These are phyloP conservation scores for Agrostemma githago DNA, from an alignment of 148 eudicot species.

Conservation along the genomic window DNA sequence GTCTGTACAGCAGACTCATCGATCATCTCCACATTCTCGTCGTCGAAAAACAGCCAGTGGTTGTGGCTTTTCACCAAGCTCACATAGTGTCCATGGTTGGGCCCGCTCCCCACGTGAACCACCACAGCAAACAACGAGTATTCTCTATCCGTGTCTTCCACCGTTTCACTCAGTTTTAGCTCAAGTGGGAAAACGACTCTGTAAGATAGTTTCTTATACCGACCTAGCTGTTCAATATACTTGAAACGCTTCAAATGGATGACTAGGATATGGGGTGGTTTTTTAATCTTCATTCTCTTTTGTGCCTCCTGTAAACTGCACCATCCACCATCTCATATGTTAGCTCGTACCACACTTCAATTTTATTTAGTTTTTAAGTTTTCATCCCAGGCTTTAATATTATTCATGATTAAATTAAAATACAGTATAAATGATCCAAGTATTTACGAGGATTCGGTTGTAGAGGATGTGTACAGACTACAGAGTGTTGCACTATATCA, in stretches of 20 bases:
- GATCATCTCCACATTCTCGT: constrained; percentile 83
- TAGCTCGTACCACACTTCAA: not conserved
- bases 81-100: constrained; percentile 80
- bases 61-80: constrained; percentile 87
- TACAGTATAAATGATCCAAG: no score
- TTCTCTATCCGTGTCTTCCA: constrained; percentile 73
- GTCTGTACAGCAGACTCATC: constrained; percentile 86
- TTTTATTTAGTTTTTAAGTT: no score
- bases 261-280: constrained; percentile 79
- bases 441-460: no score
- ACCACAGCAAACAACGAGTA: constrained; percentile 83
- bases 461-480: no score
- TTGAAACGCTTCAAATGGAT: constrained; percentile 86
- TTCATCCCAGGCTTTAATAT: not conserved
- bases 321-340: constrained; percentile 11
- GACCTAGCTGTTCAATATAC: constrained; percentile 74
- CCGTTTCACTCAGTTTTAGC: constrained; percentile 74
- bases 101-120: constrained; percentile 87
- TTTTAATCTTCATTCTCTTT: constrained; percentile 93
- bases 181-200: constrained; percentile 86
- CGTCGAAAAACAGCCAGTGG: constrained; percentile 84
- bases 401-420: no score
- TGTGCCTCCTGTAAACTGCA: constrained; percentile 83
- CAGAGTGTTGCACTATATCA: no score
- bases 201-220: constrained; percentile 81